A percentile compares a stretch with the other conserved stretches of the same genome.
Evolutionary conservation across 768 basidiomycete genomes (phyloP).

Genomic region (Pisolithus sp.): DNA sequence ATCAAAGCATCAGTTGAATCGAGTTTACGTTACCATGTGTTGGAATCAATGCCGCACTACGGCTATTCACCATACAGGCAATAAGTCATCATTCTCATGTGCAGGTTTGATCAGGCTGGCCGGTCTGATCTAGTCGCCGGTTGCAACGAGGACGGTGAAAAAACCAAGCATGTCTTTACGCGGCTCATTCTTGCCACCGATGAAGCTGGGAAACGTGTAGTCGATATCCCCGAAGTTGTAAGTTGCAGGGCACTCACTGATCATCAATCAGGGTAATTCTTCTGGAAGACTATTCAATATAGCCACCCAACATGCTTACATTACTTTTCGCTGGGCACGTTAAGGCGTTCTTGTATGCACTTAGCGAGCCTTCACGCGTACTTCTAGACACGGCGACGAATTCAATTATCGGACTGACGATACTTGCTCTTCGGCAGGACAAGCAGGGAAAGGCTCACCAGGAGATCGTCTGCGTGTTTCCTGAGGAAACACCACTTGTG

Average conservation of each 20-base stretch:
- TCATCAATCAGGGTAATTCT: not conserved
- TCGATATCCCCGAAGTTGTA: slow-evolving; percentile 35
- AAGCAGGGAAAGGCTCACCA: slow-evolving; percentile 22
- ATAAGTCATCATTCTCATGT: slow-evolving; percentile 3
- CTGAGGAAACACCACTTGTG: slow-evolving; percentile 10
- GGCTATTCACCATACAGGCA: slow-evolving; percentile 4
- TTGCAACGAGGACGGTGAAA: slow-evolving; percentile 1
- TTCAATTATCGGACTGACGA: slow-evolving; percentile 21
- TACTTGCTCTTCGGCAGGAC: slow-evolving; percentile 19
- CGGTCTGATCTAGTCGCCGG: slow-evolving; percentile 25
- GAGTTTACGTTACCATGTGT: not conserved
- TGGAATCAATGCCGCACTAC: not conserved
- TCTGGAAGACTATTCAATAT: not conserved
- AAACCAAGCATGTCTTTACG: slow-evolving; percentile 33
- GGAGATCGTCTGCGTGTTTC: slow-evolving; percentile 19
- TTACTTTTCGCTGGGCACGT: slow-evolving; percentile 54
- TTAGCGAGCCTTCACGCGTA: not conserved
- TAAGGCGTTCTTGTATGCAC: slow-evolving; percentile 13
- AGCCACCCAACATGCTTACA: slow-evolving; percentile 33
- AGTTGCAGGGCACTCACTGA: not conserved
- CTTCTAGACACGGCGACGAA: slow-evolving; percentile 23
- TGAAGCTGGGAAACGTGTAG: slow-evolving; percentile 36
- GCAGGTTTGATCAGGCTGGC: slow-evolving; percentile 7
- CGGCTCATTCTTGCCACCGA: slow-evolving; percentile 42
- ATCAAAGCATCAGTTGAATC: slow-evolving; percentile 1